Base-by-base conservation (phyloP, 495 filamentous ascomycete species). In the Aspergillus steynii region DNA sequence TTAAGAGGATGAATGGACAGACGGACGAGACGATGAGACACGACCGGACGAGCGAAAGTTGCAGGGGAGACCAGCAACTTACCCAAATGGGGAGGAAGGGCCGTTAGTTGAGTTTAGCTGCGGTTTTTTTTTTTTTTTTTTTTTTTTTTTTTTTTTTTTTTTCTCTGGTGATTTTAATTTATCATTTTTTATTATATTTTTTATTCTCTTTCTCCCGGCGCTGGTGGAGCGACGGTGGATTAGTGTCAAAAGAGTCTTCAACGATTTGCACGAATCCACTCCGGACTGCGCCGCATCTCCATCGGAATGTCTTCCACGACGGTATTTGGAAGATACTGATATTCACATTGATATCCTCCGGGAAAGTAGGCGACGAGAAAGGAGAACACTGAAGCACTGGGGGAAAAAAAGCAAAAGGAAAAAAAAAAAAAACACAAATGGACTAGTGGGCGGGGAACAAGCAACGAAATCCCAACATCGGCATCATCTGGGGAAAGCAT, bases 61-160 rank as follows among this genome's bases (percentile, higher is more conserved):
- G 55, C 63, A 61, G 63, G 60, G 60, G 57, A 59, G 46, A 52
- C 32, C 34, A 65, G 60, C 63, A 65, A 65, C 62, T 65, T 65
- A 68, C 65, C 57, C 27, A 55, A 65, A 58, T 51, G 54, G 66
- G 63, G 61, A 64, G 63, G 56, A 58, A 64, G 53, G 61, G 55
- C 66, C 61, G 66, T 65, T 65, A 63, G 63, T 65, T 58, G 61
- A 60, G 56, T 59, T 64, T 63, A 59, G 61, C 14, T 20, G 53
- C 47, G 31, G 56, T 48, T 54, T 50, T 58, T 57, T 32, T 58
- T 32, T 55, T 56, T 61, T 48, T 46, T 57, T 54, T 56, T 53
- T 49, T 64, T 56, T 60, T 60, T 25, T 50, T 45, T 48, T 51
- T 59, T 61, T 46, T 61, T 47, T 61, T 53, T 28, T 59, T 46